Percentiles rank a stretch among this genome's conserved stretches.
Evolutionary conservation across 2,329 filamentous ascomycete species (phyloP).

Genomic region (Ampelomyces quisqualis): DNA sequence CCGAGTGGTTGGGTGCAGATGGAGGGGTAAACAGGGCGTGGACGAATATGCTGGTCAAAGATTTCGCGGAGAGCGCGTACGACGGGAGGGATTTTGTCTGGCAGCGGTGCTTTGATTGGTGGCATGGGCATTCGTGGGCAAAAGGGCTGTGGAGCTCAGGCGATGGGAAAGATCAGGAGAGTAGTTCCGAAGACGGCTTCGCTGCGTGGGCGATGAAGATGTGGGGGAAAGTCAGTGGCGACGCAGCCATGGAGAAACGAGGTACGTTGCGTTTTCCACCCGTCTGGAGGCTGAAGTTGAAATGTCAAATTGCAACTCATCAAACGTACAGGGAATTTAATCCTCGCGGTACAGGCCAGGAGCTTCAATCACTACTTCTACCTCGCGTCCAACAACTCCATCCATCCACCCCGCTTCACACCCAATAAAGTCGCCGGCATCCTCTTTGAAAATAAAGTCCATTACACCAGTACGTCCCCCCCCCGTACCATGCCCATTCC

Average conservation of each 20-base stretch:
- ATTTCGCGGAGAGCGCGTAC: conserved; percentile 78
- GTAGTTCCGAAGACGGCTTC: conserved; percentile 87
- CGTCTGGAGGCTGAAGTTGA: neutral
- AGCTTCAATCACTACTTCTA: conserved; percentile 80
- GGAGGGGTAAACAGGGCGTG: conserved; percentile 67
- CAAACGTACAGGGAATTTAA: conserved; percentile 64
- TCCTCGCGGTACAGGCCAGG: conserved; percentile 75
- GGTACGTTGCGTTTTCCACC: too few relatives aligned
- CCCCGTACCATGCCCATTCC: conserved; percentile 52
- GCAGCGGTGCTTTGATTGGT: conserved; percentile 88
- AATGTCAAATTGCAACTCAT: neutral
- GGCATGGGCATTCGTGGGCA: conserved; percentile 91
- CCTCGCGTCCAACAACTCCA: conserved; percentile 67
- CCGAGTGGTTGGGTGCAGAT: conserved; percentile 61
- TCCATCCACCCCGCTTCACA: conserved; percentile 74
- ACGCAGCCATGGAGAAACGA: conserved; percentile 75
- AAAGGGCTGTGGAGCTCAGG: conserved; percentile 70
- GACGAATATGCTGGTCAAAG: conserved; percentile 81
- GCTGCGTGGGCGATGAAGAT: conserved; percentile 86
- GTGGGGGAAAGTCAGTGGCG: conserved; percentile 81
- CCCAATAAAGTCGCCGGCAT: conserved; percentile 71
- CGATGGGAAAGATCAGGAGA: conserved; percentile 84
- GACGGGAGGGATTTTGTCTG: conserved; percentile 67
- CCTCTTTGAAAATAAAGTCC: conserved; percentile 91
- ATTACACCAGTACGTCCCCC: conserved; percentile 77